Conservation (phyloP, 192 early-diverging fungal species). For the Gonapodya prolifera region DNA sequence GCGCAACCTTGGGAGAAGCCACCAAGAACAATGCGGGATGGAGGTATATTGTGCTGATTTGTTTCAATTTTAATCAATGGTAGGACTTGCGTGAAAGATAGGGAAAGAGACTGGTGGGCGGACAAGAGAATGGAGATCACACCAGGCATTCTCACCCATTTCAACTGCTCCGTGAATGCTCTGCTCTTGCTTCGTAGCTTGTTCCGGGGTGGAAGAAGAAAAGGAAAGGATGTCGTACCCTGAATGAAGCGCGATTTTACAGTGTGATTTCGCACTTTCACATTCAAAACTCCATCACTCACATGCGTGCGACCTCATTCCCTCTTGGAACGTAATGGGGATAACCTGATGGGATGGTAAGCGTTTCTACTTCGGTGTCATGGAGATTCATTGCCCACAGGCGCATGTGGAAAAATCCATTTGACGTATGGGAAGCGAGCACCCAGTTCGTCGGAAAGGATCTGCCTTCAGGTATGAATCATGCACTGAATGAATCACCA, state of each 20-base stretch:
- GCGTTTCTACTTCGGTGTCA: no score
- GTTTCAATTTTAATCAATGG: background rate
- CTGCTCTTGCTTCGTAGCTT: background rate
- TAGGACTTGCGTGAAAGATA: no score
- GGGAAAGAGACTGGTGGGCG: no score
- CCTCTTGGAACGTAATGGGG: background rate
- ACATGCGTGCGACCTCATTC: background rate
- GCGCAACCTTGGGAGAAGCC: slow-evolving; percentile 6
- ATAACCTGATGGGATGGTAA: no score
- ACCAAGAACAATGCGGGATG: background rate
- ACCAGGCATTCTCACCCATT: background rate
- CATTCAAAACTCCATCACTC: background rate
- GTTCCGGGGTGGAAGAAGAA: no score
- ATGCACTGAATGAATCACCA: background rate
- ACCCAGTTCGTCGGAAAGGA: background rate
- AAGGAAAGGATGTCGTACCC: background rate
- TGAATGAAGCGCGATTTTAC: no score
- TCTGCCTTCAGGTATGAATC: background rate
- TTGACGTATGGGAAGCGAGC: background rate
- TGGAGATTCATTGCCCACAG: no score
- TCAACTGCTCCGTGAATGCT: background rate
- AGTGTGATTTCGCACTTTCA: background rate
- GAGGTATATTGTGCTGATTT: background rate
- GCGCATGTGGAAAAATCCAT: slow-evolving; percentile 1
- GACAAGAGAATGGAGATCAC: no score